phyloP scores from a whole-genome alignment of 441 rosid genomes.

The Gossypium schwendimanii region DNA sequence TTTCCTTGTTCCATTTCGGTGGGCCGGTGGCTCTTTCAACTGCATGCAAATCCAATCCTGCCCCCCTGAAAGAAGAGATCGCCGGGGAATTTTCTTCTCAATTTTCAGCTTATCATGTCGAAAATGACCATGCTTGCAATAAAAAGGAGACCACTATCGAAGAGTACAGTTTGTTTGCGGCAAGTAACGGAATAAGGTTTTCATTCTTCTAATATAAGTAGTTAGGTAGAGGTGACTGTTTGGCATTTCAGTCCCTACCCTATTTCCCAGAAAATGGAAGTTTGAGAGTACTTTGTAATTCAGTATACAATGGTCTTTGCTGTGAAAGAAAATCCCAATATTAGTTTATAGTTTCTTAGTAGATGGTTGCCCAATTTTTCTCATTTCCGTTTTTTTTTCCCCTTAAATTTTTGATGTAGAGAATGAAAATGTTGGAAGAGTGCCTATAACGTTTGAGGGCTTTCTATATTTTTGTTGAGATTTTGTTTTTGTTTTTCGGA shows the following conservation, averaged over 20 bases:
- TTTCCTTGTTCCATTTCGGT: constrained; percentile 85
- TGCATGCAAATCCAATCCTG: constrained; percentile 37
- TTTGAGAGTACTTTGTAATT: constrained; percentile 41
- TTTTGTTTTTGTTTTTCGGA: constrained; percentile 1
- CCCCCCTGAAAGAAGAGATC: constrained; percentile 34
- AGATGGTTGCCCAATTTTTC: constrained; percentile 32
- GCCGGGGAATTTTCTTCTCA: constrained; percentile 42
- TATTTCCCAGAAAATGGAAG: constrained; percentile 29
- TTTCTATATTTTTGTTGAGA: constrained; percentile 18
- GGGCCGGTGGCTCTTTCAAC: constrained; percentile 68
- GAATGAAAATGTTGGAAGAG: constrained; percentile 28
- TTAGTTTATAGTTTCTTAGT: constrained; percentile 27
- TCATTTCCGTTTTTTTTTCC: constrained; percentile 14
- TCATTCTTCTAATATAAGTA: constrained; percentile 44
- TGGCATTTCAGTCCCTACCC: constrained; percentile 32
- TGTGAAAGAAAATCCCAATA: constrained; percentile 28
- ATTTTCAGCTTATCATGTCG: constrained; percentile 38
- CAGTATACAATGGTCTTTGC: constrained; percentile 39
- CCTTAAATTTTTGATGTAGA: constrained; percentile 19
- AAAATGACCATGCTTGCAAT: constrained; percentile 36
- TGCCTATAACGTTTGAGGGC: constrained; percentile 20
- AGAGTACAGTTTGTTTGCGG: constrained; percentile 89
- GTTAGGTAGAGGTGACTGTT: constrained; percentile 16
- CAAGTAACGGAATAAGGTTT: constrained; percentile 60
- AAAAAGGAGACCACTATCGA: constrained; percentile 45